These are phyloP conservation scores for Cryoendolithus antarcticus DNA, from an alignment of 2,329 filamentous ascomycete species.

Conservation along the genomic window DNA sequence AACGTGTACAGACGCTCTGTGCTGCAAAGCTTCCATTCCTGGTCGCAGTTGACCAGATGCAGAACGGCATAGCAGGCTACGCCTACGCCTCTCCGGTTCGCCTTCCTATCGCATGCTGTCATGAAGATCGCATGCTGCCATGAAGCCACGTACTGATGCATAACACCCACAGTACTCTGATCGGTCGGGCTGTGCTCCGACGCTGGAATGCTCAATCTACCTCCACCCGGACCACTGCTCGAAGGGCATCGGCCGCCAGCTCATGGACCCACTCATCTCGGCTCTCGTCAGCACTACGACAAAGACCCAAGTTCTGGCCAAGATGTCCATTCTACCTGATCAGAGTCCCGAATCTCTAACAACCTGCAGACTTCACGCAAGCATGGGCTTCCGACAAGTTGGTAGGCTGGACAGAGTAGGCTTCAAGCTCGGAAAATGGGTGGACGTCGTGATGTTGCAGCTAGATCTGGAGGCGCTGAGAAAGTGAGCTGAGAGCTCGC, in stretches of 20 bases:
- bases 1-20: slow-evolving; percentile 1
- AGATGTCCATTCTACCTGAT: slow-evolving; percentile 10
- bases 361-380: slow-evolving; percentile 9
- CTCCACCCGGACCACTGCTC: slow-evolving; percentile 8
- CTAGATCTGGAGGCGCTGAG: slow-evolving; percentile 8
- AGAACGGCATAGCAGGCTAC: slow-evolving; percentile 3
- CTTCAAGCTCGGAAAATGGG: slow-evolving; percentile 9
- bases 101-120: no score
- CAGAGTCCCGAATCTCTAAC: slow-evolving; percentile 6
- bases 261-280: slow-evolving; percentile 8
- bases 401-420: slow-evolving; percentile 10
- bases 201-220: slow-evolving; percentile 10
- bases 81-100: slow-evolving; percentile 8
- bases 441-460: slow-evolving; percentile 11
- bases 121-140: no score
- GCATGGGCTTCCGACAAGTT: slow-evolving; percentile 9
- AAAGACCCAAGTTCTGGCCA: slow-evolving; percentile 9
- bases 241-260: slow-evolving; percentile 7
- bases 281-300: slow-evolving; percentile 2
- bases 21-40: not conserved
- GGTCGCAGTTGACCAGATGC: not conserved
- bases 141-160: no score
- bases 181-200: slow-evolving; percentile 9
- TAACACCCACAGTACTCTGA: slow-evolving; percentile 4
- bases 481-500: not conserved